A percentile compares a stretch with the other conserved stretches of the same genome.
phyloP scores from a whole-genome alignment of 257 asterid genomes.

The Solanum paucissectum region DNA sequence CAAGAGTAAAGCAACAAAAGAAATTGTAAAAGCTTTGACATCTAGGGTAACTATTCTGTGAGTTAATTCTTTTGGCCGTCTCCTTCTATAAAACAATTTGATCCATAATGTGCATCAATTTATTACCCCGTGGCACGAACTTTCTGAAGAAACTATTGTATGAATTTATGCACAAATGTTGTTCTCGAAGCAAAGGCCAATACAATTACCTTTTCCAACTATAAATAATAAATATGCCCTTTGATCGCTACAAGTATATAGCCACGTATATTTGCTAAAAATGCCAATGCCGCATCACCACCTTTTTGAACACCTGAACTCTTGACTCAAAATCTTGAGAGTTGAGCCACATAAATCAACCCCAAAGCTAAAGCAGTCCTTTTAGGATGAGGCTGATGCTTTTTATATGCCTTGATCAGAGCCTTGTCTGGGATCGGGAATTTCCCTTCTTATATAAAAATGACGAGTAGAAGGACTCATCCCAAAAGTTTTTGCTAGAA shows the following conservation, averaged over 20 bases:
- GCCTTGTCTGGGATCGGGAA: not conserved
- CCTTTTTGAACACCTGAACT: not conserved
- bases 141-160: not conserved
- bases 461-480: not conserved
- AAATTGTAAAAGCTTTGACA: conserved; percentile 30
- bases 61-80: not conserved
- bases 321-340: not conserved
- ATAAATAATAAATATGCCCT: not conserved
- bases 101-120: not conserved
- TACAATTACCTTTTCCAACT: not conserved
- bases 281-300: not conserved
- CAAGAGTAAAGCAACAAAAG: conserved; percentile 40
- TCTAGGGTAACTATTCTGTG: conserved; percentile 22
- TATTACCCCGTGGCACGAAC: not conserved
- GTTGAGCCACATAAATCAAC: not conserved
- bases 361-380: not conserved
- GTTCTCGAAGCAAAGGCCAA: not conserved
- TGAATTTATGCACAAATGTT: not conserved
- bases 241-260: not conserved
- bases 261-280: not conserved
- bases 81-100: not conserved
- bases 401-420: not conserved
- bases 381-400: not conserved
- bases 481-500: not conserved
- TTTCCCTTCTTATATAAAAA: not conserved